Evolutionary conservation across 768 basidiomycete genomes (phyloP), one percentile per base, ranked within the genome.

Genomic region (Pleurotus sapidus): DNA sequence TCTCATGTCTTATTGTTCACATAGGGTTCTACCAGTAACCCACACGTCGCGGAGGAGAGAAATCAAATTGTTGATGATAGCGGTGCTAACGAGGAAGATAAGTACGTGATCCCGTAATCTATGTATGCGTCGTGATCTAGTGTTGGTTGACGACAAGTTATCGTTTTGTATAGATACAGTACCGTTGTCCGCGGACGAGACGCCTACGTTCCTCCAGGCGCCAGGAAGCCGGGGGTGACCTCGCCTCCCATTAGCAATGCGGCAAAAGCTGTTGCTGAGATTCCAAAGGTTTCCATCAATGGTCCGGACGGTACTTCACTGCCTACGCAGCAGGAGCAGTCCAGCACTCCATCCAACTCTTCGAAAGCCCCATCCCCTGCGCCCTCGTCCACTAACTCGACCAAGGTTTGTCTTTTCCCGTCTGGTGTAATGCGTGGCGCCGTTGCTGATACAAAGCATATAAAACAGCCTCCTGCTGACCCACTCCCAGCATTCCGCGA

Each of bases 151-250:
- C 40, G 59, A 58, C 59, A 53, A 68, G 69, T 59, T 69, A 47
- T 58, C 3, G 20, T 20, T 45, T 49, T 55, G 57, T 57, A 42
- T 67, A 97, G 95, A 72, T 98, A 93, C 68, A 91, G 91, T 57
- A 95, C 94, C 24, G 97, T 98, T 27, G 87, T 91, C 49, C 89
- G 97, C 57, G 81, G 87, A 30, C 79, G 88, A 15, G 90, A 89
- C 65, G 96, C 95, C 23, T 99, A 99, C 68, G 84, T 98, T 39
- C 97, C 97, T 46, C 96, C 96, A 2, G 93, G 88, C 59, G 94
- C 95, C 38, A 84, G 95, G 57, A 84, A 81, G 69, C 58, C 68
- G 39, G 72, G 68, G 50, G 69, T 60, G 23, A 59, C 63, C 27
- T 54, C 67, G 43, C 60, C 72, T 57, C 61, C 68, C 57, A 64